Percentiles rank a stretch among this genome's conserved stretches.
These are phyloP conservation scores for Trichoderma sp. DNA, from an alignment of 2,329 filamentous ascomycete species.

Conservation along the genomic window DNA sequence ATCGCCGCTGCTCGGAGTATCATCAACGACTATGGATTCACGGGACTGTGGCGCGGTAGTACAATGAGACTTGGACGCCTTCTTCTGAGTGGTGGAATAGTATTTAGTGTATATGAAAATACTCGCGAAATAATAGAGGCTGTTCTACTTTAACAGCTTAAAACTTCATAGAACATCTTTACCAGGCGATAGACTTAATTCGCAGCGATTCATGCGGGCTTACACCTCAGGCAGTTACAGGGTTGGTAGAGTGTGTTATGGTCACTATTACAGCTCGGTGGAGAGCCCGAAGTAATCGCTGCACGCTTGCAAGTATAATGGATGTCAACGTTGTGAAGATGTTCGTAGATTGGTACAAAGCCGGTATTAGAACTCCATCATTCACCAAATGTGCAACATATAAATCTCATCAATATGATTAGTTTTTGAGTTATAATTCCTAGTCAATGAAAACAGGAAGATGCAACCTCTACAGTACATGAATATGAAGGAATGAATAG, in stretches of 20 bases:
- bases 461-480: background rate
- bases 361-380: background rate
- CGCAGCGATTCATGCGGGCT: too few relatives aligned
- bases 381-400: background rate
- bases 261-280: too few relatives aligned
- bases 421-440: background rate
- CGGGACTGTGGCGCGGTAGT: background rate
- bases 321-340: background rate
- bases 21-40: background rate
- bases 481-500: background rate
- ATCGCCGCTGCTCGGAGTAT: background rate
- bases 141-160: slow-evolving; percentile 40
- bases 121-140: background rate
- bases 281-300: background rate
- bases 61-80: background rate
- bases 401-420: background rate
- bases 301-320: background rate
- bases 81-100: background rate
- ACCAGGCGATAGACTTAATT: too few relatives aligned
- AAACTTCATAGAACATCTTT: slow-evolving; percentile 19
- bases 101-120: background rate
- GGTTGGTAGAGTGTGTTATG: too few relatives aligned
- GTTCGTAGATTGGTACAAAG: background rate
- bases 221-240: too few relatives aligned
- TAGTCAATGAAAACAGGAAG: background rate